Evolutionary conservation across 1,284 basidiomycete genomes (phyloP), one percentile per base, ranked within the genome.

Genomic region (Testicularia cyperi): DNA sequence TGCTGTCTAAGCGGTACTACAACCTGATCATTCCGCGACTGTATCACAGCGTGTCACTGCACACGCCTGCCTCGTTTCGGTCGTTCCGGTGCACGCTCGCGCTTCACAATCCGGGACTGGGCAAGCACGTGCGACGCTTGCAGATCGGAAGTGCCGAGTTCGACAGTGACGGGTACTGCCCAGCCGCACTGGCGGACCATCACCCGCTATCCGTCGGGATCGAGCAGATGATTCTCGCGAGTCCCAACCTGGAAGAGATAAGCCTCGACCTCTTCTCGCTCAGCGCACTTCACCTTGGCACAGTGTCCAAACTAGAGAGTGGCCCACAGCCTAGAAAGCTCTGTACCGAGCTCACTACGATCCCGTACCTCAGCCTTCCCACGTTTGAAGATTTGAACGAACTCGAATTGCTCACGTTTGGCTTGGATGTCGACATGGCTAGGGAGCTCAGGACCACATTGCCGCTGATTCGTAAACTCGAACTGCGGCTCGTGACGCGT

Each of bases 221-320:
- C 18, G 66, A 71, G 29, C 65, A 68, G 45, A 64, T 71, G 52
- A 38, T 71, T 2, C 43, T 71, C 2, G 54, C 60, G 6, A 44
- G 34, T 10, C 57, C 65, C 5, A 13, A 56, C 12, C 39, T 71
- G 14, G 25, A 45, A n/a, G 55, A 66, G 35, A 38, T 71, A 5
- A 61, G 55, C 32, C 36, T 68, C 27, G 68, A 71, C 29, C 53
- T 71, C n/a, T 64, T 67, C 27, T 44, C 48, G n/a, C 49, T 71
- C 43, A 38, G 44, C 2, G 58, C 64, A 5, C 44, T 69, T 18
- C 58, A 64, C 24, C 44, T 52, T 10, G 51, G 53, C 12, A 56
- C 58, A 0, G 41, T 52, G 0, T 42, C 43, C 14, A 39, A 55
- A 4, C 32, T 70, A 13, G 53, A 67, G 32, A 53, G 53, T 23